Evolutionary conservation across 306 rosid genomes (phyloP).

Genomic region (Fagus crenata): DNA sequence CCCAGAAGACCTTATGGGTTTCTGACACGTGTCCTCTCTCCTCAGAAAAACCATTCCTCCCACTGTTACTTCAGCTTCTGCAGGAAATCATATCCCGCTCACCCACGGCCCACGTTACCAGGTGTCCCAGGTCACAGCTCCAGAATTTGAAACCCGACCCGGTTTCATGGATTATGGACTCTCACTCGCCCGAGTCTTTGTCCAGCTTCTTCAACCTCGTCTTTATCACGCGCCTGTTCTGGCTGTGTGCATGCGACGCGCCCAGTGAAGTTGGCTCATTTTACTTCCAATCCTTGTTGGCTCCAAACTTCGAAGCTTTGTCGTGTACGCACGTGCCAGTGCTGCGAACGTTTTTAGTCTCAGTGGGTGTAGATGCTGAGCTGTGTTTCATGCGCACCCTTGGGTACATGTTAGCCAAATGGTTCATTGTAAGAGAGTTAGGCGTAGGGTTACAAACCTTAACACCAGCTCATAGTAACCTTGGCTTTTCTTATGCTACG

Average conservation of each 20-base stretch:
- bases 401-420: conserved; percentile 77
- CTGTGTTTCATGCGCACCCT: conserved; percentile 84
- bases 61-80: conserved; percentile 76
- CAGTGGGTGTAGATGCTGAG: conserved; percentile 77
- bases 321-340: conserved; percentile 48
- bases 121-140: conserved; percentile 84
- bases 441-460: conserved; percentile 59
- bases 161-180: conserved; percentile 80
- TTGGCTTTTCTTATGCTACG: conserved; percentile 62
- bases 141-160: conserved; percentile 76
- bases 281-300: conserved; percentile 58
- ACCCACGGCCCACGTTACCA: conserved; percentile 63
- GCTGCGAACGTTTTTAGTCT: conserved; percentile 59
- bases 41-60: conserved; percentile 71
- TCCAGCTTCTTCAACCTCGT: conserved; percentile 74
- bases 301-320: conserved; percentile 49
- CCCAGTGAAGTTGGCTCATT: conserved; percentile 76
- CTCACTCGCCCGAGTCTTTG: conserved; percentile 81
- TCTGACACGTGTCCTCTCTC: conserved; percentile 67
- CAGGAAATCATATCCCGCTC: conserved; percentile 78
- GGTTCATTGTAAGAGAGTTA: conserved; percentile 52
- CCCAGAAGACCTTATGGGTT: conserved; percentile 60
- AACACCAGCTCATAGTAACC: conserved; percentile 15
- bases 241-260: conserved; percentile 79
- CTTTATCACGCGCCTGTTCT: conserved; percentile 71